Conservation (phyloP, 1,284 basidiomycete genomes). For the Leccinum fallax region DNA sequence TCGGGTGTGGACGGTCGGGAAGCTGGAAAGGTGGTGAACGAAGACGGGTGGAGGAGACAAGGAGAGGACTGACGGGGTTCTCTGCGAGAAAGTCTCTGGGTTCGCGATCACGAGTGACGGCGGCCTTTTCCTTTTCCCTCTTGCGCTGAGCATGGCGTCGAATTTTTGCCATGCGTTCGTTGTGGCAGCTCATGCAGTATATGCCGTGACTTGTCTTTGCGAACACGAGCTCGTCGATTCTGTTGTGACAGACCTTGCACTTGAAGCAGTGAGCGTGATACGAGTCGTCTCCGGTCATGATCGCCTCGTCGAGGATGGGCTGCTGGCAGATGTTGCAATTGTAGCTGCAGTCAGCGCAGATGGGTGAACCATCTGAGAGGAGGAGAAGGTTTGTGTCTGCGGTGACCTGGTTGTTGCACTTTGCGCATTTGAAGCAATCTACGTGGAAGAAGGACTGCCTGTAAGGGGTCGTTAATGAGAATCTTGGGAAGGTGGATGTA, state of each 20-base stretch:
- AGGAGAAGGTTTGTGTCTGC: slow-evolving; percentile 95
- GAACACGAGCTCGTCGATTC: slow-evolving; percentile 97
- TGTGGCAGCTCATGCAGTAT: slow-evolving; percentile 99
- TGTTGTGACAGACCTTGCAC: slow-evolving; percentile 91
- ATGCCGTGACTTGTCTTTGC: slow-evolving; percentile 98
- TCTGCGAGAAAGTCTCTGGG: slow-evolving; percentile 41
- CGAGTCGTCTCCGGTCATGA: slow-evolving; percentile 98
- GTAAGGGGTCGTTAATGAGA: slow-evolving; percentile 6
- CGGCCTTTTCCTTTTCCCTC: slow-evolving; percentile 49
- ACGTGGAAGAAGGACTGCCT: slow-evolving; percentile 85
- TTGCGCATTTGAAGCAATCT: slow-evolving; percentile 84
- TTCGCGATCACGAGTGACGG: slow-evolving; percentile 48
- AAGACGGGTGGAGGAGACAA: not conserved
- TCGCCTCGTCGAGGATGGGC: slow-evolving; percentile 95
- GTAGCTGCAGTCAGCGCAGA: slow-evolving; percentile 97
- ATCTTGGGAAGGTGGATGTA: not conserved
- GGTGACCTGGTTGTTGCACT: slow-evolving; percentile 77
- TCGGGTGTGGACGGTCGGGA: slow-evolving; percentile 10
- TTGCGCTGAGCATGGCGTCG: slow-evolving; percentile 86
- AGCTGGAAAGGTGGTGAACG: slow-evolving; percentile 11
- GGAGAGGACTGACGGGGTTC: slow-evolving; percentile 40
- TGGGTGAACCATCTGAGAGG: slow-evolving; percentile 94
- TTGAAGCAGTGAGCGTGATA: slow-evolving; percentile 99
- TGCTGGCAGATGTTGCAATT: slow-evolving; percentile 91
- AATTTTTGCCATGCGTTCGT: slow-evolving; percentile 92